These are phyloP conservation scores for Gossypium turneri DNA, from an alignment of 345 rosid species.

Conservation along the genomic window DNA sequence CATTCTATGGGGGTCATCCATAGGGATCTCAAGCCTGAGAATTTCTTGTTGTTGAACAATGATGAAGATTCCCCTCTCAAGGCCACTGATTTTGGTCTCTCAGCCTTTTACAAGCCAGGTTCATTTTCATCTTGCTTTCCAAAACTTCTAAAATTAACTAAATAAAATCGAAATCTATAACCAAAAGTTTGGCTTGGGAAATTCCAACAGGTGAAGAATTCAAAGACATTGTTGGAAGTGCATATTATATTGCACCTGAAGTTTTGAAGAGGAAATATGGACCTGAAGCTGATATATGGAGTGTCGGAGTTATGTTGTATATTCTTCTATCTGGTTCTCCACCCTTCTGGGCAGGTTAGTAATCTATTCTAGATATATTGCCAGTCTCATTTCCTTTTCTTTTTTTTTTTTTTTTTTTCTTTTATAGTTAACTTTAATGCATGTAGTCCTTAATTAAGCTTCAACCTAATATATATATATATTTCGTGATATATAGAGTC, in stretches of 20 bases:
- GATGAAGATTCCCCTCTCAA: slow-evolving; percentile 79
- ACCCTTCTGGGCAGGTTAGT: slow-evolving; percentile 90
- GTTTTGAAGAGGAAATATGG: slow-evolving; percentile 86
- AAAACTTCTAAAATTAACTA: no score
- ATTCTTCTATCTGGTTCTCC: slow-evolving; percentile 92
- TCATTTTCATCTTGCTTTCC: neutral
- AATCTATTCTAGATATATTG: neutral
- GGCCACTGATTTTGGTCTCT: slow-evolving; percentile 91
- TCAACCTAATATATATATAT: neutral
- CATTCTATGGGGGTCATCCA: slow-evolving; percentile 96
- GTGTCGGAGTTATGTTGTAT: slow-evolving; percentile 86
- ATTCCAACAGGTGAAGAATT: slow-evolving; percentile 60
- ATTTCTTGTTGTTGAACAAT: slow-evolving; percentile 72
- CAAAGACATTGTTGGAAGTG: slow-evolving; percentile 89
- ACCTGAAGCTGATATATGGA: slow-evolving; percentile 95
- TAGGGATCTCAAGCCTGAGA: slow-evolving; percentile 93
- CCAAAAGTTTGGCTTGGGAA: no score
- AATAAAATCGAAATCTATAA: no score
- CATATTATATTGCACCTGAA: slow-evolving; percentile 95
- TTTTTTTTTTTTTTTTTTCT: accelerated
- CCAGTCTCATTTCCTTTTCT: no score
- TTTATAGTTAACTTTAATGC: no score
- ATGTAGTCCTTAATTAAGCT: neutral
- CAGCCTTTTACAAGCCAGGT: slow-evolving; percentile 93
- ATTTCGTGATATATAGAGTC: slow-evolving; percentile 43